Evolutionary conservation across 495 filamentous ascomycete genomes (phyloP).

Genomic region (Neurospora sp.): DNA sequence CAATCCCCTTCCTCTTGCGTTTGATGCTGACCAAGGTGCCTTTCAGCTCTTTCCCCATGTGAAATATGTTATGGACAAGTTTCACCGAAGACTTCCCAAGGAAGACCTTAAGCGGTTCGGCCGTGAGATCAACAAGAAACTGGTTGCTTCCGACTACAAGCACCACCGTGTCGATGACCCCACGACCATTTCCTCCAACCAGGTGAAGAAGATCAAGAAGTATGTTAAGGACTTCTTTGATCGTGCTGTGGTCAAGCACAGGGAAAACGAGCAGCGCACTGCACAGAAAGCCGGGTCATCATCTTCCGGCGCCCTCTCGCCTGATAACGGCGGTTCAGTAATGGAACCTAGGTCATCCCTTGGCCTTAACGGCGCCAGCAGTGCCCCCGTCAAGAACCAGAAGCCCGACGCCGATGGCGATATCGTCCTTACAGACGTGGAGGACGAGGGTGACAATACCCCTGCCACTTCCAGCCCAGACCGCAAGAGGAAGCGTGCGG

Average conservation of each 20-base stretch:
- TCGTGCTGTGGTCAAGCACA: constrained; percentile 68
- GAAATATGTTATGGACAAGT: constrained; percentile 77
- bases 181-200: constrained; percentile 59
- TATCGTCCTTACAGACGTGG: constrained; percentile 20
- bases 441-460: constrained; percentile 40
- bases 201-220: constrained; percentile 69
- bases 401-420: constrained; percentile 21
- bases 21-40: constrained; percentile 15
- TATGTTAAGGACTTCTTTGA: constrained; percentile 80
- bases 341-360: not conserved
- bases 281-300: constrained; percentile 2
- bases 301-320: not conserved
- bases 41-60: constrained; percentile 69
- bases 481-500: constrained; percentile 55
- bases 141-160: constrained; percentile 85
- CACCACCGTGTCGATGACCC: constrained; percentile 74
- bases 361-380: constrained; percentile 8
- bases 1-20: not conserved
- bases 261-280: constrained; percentile 50
- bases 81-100: constrained; percentile 70
- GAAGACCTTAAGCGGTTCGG: constrained; percentile 82
- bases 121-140: constrained; percentile 79
- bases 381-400: constrained; percentile 9
- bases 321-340: not conserved
- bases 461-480: constrained; percentile 16